These are phyloP conservation scores for Catharanthus roseus DNA, from an alignment of 257 asterid genomes.

Conservation along the genomic window DNA sequence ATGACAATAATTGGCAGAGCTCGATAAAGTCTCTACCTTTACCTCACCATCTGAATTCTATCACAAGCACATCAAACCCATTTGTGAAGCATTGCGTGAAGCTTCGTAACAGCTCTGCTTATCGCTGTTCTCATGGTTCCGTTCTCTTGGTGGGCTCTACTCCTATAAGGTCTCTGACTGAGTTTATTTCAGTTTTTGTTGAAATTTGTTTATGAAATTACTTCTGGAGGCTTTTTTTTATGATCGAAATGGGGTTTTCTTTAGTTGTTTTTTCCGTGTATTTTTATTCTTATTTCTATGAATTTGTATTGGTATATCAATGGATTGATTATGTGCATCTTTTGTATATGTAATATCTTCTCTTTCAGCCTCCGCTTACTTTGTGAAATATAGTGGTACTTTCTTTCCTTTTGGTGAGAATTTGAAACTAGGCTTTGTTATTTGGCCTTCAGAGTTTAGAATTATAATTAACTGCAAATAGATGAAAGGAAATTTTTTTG, in stretches of 20 bases:
- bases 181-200: neutral
- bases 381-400: too few species aligned
- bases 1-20: constrained; percentile 21
- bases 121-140: constrained; percentile 68
- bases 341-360: too few species aligned
- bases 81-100: constrained; percentile 89
- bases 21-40: constrained; percentile 31
- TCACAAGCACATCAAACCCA: constrained; percentile 83
- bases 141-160: constrained; percentile 78
- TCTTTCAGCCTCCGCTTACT: too few species aligned
- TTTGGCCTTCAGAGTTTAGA: too few species aligned
- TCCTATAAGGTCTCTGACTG: constrained; percentile 60
- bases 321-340: too few species aligned
- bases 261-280: neutral
- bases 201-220: neutral
- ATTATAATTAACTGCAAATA: too few species aligned
- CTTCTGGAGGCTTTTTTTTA: too few species aligned
- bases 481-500: too few species aligned
- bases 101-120: constrained; percentile 78
- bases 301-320: too few species aligned
- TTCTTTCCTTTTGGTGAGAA: too few species aligned
- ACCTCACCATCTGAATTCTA: constrained; percentile 48
- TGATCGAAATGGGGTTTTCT: neutral
- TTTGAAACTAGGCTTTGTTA: too few species aligned
- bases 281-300: too few species aligned